Base-by-base conservation (phyloP, 352 stramenopile species). In the Globisporangium alternatum region DNA sequence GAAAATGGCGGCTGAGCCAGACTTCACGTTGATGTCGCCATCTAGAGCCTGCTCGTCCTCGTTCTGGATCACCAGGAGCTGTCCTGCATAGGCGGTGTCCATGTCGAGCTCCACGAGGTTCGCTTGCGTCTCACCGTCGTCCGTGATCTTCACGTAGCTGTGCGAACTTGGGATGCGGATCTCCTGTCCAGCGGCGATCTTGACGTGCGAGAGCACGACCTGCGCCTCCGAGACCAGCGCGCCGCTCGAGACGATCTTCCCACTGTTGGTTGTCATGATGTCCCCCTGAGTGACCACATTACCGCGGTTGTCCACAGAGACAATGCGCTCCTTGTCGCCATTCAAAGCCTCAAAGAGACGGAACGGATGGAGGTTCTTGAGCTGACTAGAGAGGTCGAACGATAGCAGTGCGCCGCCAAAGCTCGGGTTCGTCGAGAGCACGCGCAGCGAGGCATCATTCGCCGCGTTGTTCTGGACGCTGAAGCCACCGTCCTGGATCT, bases 1-100 rank as follows among this genome's bases (percentile, higher is more conserved):
- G 35, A 83, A 89, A 49, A 91, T 82, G 17, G 85, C 81, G 13
- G 80, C 76, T 19, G 78, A 66, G 6, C 64, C 61, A 0, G 82
- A 65, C n/a, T 78, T 80, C 21, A 91, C 73, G 19, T 66, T 81
- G 7, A 91, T 41, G 7, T 85, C 76, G 8, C 80, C 80, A 19
- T 68, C 49, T 0, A 93, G 66, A 19, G 52, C 51, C 33, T 91
- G 65, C 25, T 82, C 79, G 65, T 91, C 85, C 28, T 88, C 77
- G 61, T 91, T 93, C 62, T 93, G 85, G 31, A 93, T 69, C 17
- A 93, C 70, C 31, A 93, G 72, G 8, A 93, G 65, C 52, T 93
- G 85, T 2, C 85, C 85, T 22, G 72, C 70, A 22, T 75, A 75
- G 1, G 85, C 80, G 4, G 71, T 55, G 5, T 68, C 39, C 41